Percentiles rank a stretch among this genome's conserved stretches.
Conservation (phyloP, 768 basidiomycete genomes). For the Hirschioporus abietinus region DNA sequence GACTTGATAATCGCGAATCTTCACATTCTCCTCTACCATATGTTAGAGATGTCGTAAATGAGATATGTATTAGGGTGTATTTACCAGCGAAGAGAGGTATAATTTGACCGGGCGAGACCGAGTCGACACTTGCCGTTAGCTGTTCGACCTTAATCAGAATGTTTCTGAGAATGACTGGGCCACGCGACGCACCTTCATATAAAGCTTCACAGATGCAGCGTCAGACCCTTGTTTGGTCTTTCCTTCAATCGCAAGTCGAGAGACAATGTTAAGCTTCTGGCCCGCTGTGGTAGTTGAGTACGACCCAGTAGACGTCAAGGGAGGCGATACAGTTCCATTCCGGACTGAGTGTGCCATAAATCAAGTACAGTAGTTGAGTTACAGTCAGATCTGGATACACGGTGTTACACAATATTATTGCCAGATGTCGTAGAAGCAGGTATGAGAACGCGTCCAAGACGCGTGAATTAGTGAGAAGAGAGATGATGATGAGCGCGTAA, state of each 20-base stretch:
- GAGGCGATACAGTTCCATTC: conserved; percentile 4
- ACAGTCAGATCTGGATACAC: not conserved
- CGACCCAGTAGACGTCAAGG: not conserved
- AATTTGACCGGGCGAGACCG: conserved; percentile 57
- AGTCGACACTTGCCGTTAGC: conserved; percentile 67
- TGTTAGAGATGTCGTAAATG: not conserved
- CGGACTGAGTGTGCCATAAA: conserved; percentile 6
- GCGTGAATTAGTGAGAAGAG: not conserved
- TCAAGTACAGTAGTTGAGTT: not conserved
- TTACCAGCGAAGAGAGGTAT: conserved; percentile 70
- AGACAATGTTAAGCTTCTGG: conserved; percentile 60
- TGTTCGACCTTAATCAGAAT: conserved; percentile 19
- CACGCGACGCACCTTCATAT: conserved; percentile 54
- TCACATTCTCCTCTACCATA: conserved; percentile 69
- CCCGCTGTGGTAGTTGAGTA: not conserved
- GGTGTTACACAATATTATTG: not conserved
- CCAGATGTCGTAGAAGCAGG: not conserved
- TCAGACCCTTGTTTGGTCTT: conserved; percentile 62
- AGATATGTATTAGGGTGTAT: conserved; percentile 15
- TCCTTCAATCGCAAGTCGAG: conserved; percentile 70
- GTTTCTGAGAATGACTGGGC: conserved; percentile 5
- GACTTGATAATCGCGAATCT: conserved; percentile 64
- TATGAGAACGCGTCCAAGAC: not conserved
- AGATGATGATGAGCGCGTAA: not conserved
- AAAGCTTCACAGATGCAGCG: conserved; percentile 66